Conservation (phyloP, 169 alveolate species). For the Plasmodium sp. region DNA sequence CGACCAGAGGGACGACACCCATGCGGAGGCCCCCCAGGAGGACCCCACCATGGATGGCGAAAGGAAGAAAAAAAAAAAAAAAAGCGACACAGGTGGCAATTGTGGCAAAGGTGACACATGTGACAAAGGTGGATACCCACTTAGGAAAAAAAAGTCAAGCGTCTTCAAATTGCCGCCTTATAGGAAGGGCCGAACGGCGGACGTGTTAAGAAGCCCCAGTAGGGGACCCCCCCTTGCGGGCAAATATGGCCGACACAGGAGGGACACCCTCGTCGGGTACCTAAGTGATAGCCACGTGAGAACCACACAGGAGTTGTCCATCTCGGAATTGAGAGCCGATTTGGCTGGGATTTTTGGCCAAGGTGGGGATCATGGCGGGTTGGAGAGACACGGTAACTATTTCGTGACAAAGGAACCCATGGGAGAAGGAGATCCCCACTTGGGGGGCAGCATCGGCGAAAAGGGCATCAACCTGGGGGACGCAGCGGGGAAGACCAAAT, state of each 20-base stretch:
- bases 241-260: background rate
- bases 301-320: slow-evolving; percentile 27
- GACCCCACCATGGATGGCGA: background rate
- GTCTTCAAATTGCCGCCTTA: background rate
- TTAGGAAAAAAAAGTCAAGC: background rate
- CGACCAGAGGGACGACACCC: background rate
- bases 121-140: background rate
- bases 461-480: background rate
- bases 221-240: background rate
- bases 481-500: too few species aligned
- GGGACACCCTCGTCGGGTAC: background rate
- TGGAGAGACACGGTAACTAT: background rate
- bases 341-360: background rate
- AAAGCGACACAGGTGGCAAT: background rate
- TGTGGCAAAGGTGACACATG: background rate
- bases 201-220: background rate
- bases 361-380: background rate
- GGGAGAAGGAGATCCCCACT: background rate
- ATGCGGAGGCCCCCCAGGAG: background rate
- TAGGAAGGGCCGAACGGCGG: background rate
- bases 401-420: background rate
- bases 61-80: background rate
- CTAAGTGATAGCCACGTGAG: slow-evolving; percentile 33
- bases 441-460: background rate
- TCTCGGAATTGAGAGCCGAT: background rate